Evolutionary conservation across 2,329 filamentous ascomycete species (phyloP).

Genomic region (Ceratocystis diversiconidia): DNA sequence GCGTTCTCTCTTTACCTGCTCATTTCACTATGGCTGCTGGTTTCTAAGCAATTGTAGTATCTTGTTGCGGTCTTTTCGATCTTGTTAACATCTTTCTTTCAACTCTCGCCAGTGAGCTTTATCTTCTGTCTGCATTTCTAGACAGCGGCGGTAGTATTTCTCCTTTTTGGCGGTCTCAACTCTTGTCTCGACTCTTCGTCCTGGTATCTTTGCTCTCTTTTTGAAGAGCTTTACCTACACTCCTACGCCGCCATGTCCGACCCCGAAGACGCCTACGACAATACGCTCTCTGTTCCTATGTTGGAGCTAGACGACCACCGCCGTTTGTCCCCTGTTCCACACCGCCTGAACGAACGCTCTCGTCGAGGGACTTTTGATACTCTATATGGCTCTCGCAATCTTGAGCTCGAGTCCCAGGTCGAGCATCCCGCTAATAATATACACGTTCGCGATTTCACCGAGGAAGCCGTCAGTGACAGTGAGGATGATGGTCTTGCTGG

Average conservation of each 20-base stretch:
- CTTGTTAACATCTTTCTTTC: not conserved
- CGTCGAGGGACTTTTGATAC: slow-evolving; percentile 64
- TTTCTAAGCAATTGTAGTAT: slow-evolving; percentile 6
- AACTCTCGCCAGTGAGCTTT: not conserved
- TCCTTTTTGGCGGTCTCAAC: not conserved
- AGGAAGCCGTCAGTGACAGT: slow-evolving; percentile 64
- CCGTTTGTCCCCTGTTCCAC: slow-evolving; percentile 46
- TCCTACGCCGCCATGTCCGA: slow-evolving; percentile 46
- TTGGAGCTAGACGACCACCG: slow-evolving; percentile 82
- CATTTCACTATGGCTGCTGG: slow-evolving; percentile 11
- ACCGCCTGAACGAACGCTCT: slow-evolving; percentile 40
- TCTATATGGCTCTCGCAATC: slow-evolving; percentile 40
- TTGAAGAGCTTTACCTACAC: not conserved
- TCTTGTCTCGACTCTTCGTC: not conserved
- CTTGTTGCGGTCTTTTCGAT: not conserved
- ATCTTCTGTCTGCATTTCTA: not conserved
- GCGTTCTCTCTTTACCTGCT: not conserved
- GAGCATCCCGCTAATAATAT: slow-evolving; percentile 28
- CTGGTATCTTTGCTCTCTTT: not conserved
- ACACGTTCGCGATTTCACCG: slow-evolving; percentile 66
- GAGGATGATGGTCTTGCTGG: slow-evolving; percentile 51
- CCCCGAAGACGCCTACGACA: slow-evolving; percentile 43
- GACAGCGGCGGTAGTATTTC: not conserved
- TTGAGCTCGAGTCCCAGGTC: slow-evolving; percentile 12
- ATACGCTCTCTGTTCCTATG: slow-evolving; percentile 57